These are phyloP conservation scores for Nannizziopsis barbatae DNA, from an alignment of 2,329 filamentous ascomycete genomes.

Conservation along the genomic window DNA sequence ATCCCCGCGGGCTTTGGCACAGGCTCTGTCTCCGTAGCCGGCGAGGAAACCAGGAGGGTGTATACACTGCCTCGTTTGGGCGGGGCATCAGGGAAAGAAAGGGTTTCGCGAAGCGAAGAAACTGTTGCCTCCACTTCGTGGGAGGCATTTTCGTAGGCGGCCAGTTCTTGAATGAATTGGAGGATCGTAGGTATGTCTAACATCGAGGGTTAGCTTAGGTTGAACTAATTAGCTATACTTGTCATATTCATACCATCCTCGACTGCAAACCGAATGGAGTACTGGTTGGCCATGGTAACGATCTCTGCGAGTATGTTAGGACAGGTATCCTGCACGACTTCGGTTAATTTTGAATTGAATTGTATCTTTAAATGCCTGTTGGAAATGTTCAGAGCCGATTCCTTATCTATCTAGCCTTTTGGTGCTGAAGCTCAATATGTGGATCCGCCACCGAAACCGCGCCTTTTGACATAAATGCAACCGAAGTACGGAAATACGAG, in stretches of 20 bases:
- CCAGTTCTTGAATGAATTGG: slow-evolving; percentile 69
- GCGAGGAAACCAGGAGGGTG: slow-evolving; percentile 55
- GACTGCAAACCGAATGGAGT: slow-evolving; percentile 33
- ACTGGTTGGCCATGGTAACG: slow-evolving; percentile 26
- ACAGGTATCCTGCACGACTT: too few species aligned
- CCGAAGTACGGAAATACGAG: too few species aligned
- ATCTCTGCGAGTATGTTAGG: too few species aligned
- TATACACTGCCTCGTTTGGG: slow-evolving; percentile 54
- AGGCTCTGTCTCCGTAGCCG: slow-evolving; percentile 36
- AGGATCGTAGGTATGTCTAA: slow-evolving; percentile 75
- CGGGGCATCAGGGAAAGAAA: slow-evolving; percentile 57
- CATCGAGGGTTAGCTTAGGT: not conserved
- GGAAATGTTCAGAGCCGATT: too few species aligned
- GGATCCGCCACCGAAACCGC: too few species aligned
- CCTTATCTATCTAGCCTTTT: too few species aligned
- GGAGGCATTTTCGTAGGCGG: slow-evolving; percentile 72
- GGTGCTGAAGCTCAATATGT: not conserved
- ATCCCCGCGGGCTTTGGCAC: slow-evolving; percentile 52
- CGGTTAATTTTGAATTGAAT: too few species aligned
- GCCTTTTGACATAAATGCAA: too few species aligned
- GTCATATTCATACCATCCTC: slow-evolving; percentile 24
- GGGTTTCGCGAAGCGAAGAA: slow-evolving; percentile 57
- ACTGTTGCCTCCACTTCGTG: slow-evolving; percentile 67
- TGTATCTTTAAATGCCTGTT: too few species aligned
- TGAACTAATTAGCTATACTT: not conserved